phyloP scores from a whole-genome alignment of 1,284 basidiomycete genomes.

The Hemileia vastatrix region DNA sequence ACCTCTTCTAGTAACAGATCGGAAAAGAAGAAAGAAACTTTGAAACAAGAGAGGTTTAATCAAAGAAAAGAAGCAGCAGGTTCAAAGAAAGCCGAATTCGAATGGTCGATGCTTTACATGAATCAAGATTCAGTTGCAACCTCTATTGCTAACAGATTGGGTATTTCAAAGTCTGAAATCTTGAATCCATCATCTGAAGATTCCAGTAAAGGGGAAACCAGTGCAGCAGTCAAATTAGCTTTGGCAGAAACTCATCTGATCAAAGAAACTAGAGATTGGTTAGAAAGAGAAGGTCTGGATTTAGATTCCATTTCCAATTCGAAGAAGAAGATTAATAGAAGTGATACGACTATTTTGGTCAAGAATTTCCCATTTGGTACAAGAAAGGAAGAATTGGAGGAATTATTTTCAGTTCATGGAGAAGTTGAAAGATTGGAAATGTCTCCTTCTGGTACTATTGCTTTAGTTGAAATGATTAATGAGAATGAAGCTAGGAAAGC shows the following conservation, averaged over 20 bases:
- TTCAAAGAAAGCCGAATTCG: constrained; percentile 53
- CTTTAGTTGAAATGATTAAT: constrained; percentile 74
- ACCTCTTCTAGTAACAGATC: constrained; percentile 52
- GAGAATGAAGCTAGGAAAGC: constrained; percentile 62
- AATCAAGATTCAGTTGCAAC: constrained; percentile 83
- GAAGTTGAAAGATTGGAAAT: constrained; percentile 64
- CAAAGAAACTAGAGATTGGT: constrained; percentile 76
- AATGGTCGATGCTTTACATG: constrained; percentile 95
- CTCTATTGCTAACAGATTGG: constrained; percentile 69
- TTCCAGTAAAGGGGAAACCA: constrained; percentile 3
- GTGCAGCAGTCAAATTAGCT: constrained; percentile 79
- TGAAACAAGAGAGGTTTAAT: constrained; percentile 55
- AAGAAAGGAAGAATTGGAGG: constrained; percentile 59
- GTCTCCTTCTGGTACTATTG: constrained; percentile 86
- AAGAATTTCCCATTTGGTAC: constrained; percentile 97
- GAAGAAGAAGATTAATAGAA: constrained; percentile 52
- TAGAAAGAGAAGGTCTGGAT: constrained; percentile 37
- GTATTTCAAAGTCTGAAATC: constrained; percentile 72
- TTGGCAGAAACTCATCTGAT: constrained; percentile 96
- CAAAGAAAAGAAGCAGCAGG: constrained; percentile 55
- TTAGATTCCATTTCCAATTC: too few species aligned
- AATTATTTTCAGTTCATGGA: constrained; percentile 70
- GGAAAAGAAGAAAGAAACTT: constrained; percentile 59
- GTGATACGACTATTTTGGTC: constrained; percentile 75
- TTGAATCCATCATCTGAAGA: constrained; percentile 51